Evolutionary conservation across 768 basidiomycete species (phyloP), one percentile per base, ranked within the genome.

Genomic region (Boletales sp.): DNA sequence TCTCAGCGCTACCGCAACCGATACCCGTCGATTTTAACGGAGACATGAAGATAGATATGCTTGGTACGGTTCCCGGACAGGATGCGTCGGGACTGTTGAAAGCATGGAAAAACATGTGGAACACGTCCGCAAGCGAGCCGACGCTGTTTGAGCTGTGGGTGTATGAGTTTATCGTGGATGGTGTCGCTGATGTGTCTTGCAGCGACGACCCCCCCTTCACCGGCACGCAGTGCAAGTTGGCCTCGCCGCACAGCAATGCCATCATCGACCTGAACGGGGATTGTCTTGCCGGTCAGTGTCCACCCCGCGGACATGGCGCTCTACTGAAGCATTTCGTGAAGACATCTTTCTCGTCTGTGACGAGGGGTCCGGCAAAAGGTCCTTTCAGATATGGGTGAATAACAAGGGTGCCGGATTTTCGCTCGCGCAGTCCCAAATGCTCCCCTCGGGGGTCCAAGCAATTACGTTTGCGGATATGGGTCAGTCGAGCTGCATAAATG

Each of bases 221-320:
- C 18, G 84, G 80, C 13, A 56, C 74, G 14, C 82, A 83, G 38
- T 99, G 97, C 68, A 77, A 70, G 10, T 66, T 92, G n/a, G 80
- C 90, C 11, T 84, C 86, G 55, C 94, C 95, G 6, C 97, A 98
- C 63, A 93, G 89, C 63, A 97, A 94, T 67, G 94, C 94, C 0
- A 87, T 94, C 15, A 80, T 98, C 5, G 97, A 99, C 61, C 72
- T 99, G 35, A 82, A 98, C 53, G 97, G 97, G 12, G 97, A 99
- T 66, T 98, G 97, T 66, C 76, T 97, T 4, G 92, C 94, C 54
- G 92, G 92, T 87, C 52, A 24, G 53, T 50, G 8, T 31, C 21
- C 8, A 32, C 18, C 17, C 14, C 2, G 1, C 17, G 5, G 6
- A 2, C 8, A 12, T 9, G 15, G 41, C 17, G 18, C 3, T 32